These are phyloP conservation scores for Hura crepitans DNA, from an alignment of 441 rosid genomes.

Conservation along the genomic window DNA sequence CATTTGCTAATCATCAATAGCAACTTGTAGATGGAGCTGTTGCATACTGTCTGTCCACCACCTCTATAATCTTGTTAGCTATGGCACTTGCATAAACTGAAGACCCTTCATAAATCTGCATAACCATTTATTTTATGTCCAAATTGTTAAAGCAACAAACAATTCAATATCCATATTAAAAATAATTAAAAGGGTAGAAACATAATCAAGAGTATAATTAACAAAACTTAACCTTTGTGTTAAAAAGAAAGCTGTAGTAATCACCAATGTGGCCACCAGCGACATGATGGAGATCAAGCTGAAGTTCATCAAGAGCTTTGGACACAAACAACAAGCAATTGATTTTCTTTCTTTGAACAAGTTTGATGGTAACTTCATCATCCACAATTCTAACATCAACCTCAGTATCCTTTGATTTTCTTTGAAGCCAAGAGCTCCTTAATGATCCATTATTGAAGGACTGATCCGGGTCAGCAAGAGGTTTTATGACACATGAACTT, in stretches of 20 bases:
- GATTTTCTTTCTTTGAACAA: constrained; percentile 72
- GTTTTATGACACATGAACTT: constrained; percentile 32
- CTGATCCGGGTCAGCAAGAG: constrained; percentile 39
- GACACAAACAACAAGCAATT: constrained; percentile 74
- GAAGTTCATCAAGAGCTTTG: constrained; percentile 71
- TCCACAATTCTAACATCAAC: constrained; percentile 84
- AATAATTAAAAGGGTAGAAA: too few species aligned
- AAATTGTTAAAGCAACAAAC: too few species aligned
- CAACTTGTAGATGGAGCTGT: constrained; percentile 37
- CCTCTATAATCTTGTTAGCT: constrained; percentile 70
- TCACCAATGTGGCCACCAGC: constrained; percentile 92
- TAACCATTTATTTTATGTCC: too few species aligned
- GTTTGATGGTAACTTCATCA: constrained; percentile 85
- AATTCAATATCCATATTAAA: too few species aligned
- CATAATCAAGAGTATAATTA: too few species aligned
- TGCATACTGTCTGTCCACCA: constrained; percentile 55
- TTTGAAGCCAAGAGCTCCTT: constrained; percentile 81
- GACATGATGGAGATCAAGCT: constrained; percentile 76
- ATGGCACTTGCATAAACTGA: constrained; percentile 63
- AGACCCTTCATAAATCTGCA: constrained; percentile 65
- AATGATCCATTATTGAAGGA: constrained; percentile 47
- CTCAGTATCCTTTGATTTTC: constrained; percentile 75
- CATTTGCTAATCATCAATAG: constrained; percentile 17
- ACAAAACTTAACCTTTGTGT: constrained; percentile 59
- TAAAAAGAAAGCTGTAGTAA: constrained; percentile 68